Evolutionary conservation across 805 yeast genomes (phyloP).

Genomic region (Yamadazyma insecticola): DNA sequence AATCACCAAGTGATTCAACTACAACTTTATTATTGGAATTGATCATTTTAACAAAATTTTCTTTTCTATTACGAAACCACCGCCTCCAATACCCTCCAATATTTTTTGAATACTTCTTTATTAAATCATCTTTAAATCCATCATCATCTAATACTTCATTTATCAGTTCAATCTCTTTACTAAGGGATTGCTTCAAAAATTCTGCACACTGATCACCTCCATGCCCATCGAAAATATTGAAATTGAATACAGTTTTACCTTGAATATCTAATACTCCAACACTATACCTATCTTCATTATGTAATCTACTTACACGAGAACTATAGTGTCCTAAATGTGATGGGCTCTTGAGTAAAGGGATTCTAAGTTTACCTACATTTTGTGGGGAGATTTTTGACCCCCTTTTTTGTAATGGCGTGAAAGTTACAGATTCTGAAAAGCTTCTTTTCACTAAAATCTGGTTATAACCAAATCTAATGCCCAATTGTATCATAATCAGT

Average conservation of each 20-base stretch:
- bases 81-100: slow-evolving; percentile 87
- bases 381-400: slow-evolving; percentile 1
- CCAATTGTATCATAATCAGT: too few species aligned
- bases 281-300: slow-evolving; percentile 78
- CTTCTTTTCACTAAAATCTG: too few species aligned
- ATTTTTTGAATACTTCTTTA: slow-evolving; percentile 49
- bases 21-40: slow-evolving; percentile 14
- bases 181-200: slow-evolving; percentile 50
- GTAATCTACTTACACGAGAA: slow-evolving; percentile 67
- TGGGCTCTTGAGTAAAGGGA: slow-evolving; percentile 62
- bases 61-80: slow-evolving; percentile 49
- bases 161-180: slow-evolving; percentile 48
- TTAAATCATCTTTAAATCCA: slow-evolving; percentile 33
- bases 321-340: slow-evolving; percentile 74
- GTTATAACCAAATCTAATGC: too few species aligned
- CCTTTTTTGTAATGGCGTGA: slow-evolving; percentile 8
- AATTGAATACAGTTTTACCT: slow-evolving; percentile 44
- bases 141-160: slow-evolving; percentile 24
- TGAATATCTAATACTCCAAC: slow-evolving; percentile 51
- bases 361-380: slow-evolving; percentile 34
- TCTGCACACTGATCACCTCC: slow-evolving; percentile 78
- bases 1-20: slow-evolving; percentile 9
- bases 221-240: slow-evolving; percentile 89
- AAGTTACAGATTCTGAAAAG: slow-evolving; percentile 6
- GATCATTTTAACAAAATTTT: slow-evolving; percentile 23